Percentiles rank a stretch among this genome's conserved stretches.
Evolutionary conservation across 495 filamentous ascomycete genomes (phyloP).

Genomic region (Staphylotrichum tortipilum): DNA sequence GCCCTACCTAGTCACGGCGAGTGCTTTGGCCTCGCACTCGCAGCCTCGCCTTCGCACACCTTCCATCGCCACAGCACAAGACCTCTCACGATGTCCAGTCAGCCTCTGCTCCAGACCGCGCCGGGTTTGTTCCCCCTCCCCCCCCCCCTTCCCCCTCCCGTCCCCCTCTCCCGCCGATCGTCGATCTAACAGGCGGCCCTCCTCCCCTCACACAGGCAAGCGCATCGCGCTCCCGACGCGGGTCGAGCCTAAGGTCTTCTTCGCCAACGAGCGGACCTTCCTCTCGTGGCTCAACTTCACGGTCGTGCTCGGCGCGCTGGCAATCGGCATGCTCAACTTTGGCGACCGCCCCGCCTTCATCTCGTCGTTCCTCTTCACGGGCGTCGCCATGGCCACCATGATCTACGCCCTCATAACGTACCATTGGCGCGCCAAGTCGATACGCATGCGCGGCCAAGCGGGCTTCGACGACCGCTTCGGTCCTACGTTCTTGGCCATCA

Average conservation of each 20-base stretch:
- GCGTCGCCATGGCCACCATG: constrained; percentile 93
- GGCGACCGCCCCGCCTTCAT: constrained; percentile 89
- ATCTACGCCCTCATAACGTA: constrained; percentile 90
- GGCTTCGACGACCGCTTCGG: constrained; percentile 95
- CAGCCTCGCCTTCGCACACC: neutral
- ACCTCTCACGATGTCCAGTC: constrained; percentile 66
- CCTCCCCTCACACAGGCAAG: constrained; percentile 55
- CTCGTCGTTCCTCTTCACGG: constrained; percentile 83
- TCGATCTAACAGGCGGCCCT: too few species aligned
- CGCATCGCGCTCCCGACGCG: constrained; percentile 96
- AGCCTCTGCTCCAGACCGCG: constrained; percentile 86
- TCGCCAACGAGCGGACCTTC: constrained; percentile 98
- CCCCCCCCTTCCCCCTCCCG: neutral
- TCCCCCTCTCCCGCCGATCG: too few species aligned
- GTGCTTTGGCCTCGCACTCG: neutral
- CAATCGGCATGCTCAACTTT: constrained; percentile 95
- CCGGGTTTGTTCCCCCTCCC: constrained; percentile 48
- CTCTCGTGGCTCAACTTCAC: constrained; percentile 99
- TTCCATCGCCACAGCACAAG: neutral
- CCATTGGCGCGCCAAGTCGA: constrained; percentile 93
- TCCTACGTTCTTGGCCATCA: constrained; percentile 78
- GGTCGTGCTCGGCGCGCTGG: constrained; percentile 91
- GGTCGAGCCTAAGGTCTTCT: constrained; percentile 99
- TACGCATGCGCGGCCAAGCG: constrained; percentile 80
- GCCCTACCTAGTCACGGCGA: neutral